A percentile compares a stretch with the other conserved stretches of the same genome.
phyloP scores from a whole-genome alignment of 345 rosid genomes.

The rapeseed (Brassica napus) region Da-Ae NC_063446.1:57988001-57988500 shows the following conservation, averaged over 20 bases:
- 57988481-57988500: not conserved
- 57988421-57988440: conserved; percentile 59
- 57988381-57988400: conserved; percentile 48
- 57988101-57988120: not conserved
- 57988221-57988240: conserved; percentile 54
- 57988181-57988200: conserved; percentile 16
- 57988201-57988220: conserved; percentile 12
- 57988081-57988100: conserved; percentile 7
- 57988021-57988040: conserved; percentile 56
- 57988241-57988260: conserved; percentile 47
- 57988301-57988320: conserved; percentile 42
- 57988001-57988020: conserved; percentile 58
- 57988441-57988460: conserved; percentile 49
- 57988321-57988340: conserved; percentile 8
- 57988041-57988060: conserved; percentile 37
- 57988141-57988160: conserved; percentile 10
- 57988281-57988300: conserved; percentile 54
- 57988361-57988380: conserved; percentile 35
- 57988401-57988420: conserved; percentile 59
- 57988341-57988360: not conserved
- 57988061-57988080: not conserved
- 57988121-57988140: conserved; percentile 5
- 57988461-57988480: conserved; percentile 21
- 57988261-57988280: conserved; percentile 57
- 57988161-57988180: not conserved